phyloP scores from a whole-genome alignment of 192 early-diverging fungal species.

The Backusella tarrabulga region DNA sequence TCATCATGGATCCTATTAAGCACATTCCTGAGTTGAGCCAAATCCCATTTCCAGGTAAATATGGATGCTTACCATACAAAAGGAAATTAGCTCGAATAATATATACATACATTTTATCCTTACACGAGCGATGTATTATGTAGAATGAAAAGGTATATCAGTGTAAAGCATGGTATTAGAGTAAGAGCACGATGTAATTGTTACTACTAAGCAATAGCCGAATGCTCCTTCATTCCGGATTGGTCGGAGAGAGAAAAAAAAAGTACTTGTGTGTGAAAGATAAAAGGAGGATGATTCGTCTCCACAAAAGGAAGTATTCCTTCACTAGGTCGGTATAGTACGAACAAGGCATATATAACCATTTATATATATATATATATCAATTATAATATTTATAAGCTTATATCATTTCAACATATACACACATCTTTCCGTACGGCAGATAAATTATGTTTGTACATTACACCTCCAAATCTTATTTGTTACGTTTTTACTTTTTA shows the following conservation, averaged over 20 bases:
- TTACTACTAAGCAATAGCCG: no score
- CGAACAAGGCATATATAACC: not conserved
- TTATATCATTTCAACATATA: no score
- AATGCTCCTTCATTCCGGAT: not conserved
- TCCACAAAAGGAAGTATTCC: conserved; percentile 4
- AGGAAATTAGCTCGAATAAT: not conserved
- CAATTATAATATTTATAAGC: not conserved
- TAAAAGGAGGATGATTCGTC: not conserved
- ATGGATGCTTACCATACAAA: not conserved
- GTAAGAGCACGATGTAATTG: not conserved
- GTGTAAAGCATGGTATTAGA: no score
- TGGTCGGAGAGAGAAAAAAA: not conserved
- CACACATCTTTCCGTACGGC: not conserved
- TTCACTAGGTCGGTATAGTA: not conserved
- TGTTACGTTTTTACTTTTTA: not conserved
- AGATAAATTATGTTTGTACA: not conserved
- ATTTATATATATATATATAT: not conserved
- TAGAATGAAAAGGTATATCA: not conserved
- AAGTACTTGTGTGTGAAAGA: not conserved
- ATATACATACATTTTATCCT: not conserved
- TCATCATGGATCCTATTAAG: no score
- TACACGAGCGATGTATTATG: not conserved
- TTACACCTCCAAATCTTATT: not conserved
- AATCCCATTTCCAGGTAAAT: not conserved
- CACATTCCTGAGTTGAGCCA: no score